phyloP scores from a whole-genome alignment of 768 basidiomycete species.

The Russula emetica region DNA sequence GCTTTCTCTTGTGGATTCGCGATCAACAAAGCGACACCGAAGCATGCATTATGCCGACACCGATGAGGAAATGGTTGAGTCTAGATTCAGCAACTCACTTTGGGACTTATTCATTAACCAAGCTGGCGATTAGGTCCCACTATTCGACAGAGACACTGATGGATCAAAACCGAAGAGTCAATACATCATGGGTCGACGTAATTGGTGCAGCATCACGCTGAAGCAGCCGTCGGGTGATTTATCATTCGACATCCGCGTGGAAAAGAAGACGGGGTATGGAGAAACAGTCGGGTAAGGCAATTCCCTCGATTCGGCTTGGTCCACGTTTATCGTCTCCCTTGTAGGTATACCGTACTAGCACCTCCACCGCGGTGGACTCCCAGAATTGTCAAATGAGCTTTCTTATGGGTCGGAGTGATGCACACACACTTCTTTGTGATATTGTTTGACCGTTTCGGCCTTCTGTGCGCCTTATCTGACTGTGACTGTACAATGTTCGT shows the following conservation, averaged over 20 bases:
- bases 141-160: conserved; percentile 74
- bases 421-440: background rate
- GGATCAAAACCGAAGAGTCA: conserved; percentile 72
- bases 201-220: conserved; percentile 76
- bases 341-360: conserved; percentile 31
- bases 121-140: conserved; percentile 49
- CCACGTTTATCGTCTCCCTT: background rate
- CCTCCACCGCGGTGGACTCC: conserved; percentile 34
- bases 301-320: conserved; percentile 4
- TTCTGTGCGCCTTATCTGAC: background rate
- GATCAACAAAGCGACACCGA: conserved; percentile 78
- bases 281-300: conserved; percentile 68
- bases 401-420: background rate
- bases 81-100: background rate
- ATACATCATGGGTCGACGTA: conserved; percentile 82
- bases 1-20: conserved; percentile 71
- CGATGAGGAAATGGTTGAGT: conserved; percentile 77
- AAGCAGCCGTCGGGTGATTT: conserved; percentile 57
- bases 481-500: conserved; percentile 2
- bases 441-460: background rate
- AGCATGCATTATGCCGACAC: conserved; percentile 73
- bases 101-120: background rate
- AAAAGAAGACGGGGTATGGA: conserved; percentile 78
- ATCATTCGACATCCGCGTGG: conserved; percentile 80
- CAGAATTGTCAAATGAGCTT: conserved; percentile 10